Evolutionary conservation across 2,329 filamentous ascomycete genomes (phyloP).

Genomic region (Leptographium flavum): DNA sequence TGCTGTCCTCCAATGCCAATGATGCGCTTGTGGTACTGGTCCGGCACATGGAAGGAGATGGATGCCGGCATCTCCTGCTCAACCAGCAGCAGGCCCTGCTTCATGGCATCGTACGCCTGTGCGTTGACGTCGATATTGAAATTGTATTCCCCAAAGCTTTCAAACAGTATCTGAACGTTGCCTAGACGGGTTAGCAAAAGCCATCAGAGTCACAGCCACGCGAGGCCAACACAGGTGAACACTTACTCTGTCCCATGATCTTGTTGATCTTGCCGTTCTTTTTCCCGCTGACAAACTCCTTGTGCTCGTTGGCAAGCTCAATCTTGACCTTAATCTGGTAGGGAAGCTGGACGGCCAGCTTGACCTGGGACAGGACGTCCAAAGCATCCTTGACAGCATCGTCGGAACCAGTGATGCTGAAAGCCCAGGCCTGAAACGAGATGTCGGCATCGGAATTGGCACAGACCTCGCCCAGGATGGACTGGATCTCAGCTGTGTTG

Average conservation of each 20-base stretch:
- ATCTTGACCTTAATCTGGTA: slow-evolving; percentile 97
- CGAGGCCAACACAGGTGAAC: no score
- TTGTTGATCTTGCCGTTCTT: slow-evolving; percentile 99
- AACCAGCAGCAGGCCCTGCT: slow-evolving; percentile 79
- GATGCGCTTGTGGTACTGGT: slow-evolving; percentile 98
- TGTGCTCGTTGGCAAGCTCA: slow-evolving; percentile 97
- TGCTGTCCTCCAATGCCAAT: slow-evolving; percentile 97
- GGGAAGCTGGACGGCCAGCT: slow-evolving; percentile 72
- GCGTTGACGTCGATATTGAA: slow-evolving; percentile 98
- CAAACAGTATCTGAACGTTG: slow-evolving; percentile 98
- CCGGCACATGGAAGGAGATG: slow-evolving; percentile 96
- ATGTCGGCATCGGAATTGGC: slow-evolving; percentile 92
- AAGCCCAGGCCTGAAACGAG: slow-evolving; percentile 85
- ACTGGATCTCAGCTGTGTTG: slow-evolving; percentile 59
- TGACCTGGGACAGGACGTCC: slow-evolving; percentile 81
- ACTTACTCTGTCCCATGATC: slow-evolving; percentile 91
- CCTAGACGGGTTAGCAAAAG: slow-evolving; percentile 23
- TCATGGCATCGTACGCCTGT: slow-evolving; percentile 83
- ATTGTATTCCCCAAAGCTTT: slow-evolving; percentile 99
- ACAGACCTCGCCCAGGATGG: slow-evolving; percentile 92
- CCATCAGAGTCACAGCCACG: no score
- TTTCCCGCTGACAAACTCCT: slow-evolving; percentile 98
- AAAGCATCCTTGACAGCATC: slow-evolving; percentile 94
- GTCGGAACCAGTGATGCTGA: slow-evolving; percentile 88
- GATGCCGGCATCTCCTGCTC: slow-evolving; percentile 99